These are phyloP conservation scores for Fusarium tanahbumbuense DNA, from an alignment of 2,329 filamentous ascomycete species.

Conservation along the genomic window DNA sequence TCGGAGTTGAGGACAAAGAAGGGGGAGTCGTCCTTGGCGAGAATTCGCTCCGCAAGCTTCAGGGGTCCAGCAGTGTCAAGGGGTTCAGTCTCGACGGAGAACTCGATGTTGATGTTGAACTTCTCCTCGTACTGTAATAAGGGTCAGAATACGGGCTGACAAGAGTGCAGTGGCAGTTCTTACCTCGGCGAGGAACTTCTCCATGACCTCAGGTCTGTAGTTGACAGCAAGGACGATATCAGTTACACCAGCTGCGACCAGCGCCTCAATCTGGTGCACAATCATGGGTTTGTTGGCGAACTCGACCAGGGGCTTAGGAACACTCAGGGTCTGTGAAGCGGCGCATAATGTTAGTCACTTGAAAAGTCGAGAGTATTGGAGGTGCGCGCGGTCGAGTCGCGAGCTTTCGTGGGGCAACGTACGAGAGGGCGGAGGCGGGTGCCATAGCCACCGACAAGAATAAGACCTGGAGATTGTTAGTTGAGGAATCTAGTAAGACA, in stretches of 20 bases:
- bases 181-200: constrained; percentile 89
- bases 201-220: constrained; percentile 98
- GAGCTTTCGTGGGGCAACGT: constrained; percentile 55
- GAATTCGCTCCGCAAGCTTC: constrained; percentile 92
- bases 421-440: constrained; percentile 96
- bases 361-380: neutral
- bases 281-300: constrained; percentile 99
- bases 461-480: constrained; percentile 75
- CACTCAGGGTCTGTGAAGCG: constrained; percentile 81
- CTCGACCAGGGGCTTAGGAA: constrained; percentile 97
- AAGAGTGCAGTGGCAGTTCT: constrained; percentile 13
- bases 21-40: constrained; percentile 91
- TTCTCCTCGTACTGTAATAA: constrained; percentile 80
- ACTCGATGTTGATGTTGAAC: constrained; percentile 95
- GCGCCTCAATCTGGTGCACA: constrained; percentile 94
- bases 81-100: constrained; percentile 96
- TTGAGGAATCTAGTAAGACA: neutral
- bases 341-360: constrained; percentile 39
- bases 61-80: constrained; percentile 94
- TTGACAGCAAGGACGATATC: constrained; percentile 99
- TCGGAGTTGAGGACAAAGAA: constrained; percentile 99
- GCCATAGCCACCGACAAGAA: constrained; percentile 99
- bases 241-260: constrained; percentile 92
- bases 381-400: constrained; percentile 23
- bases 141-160: constrained; percentile 19